Conservation (phyloP, 2,329 filamentous ascomycete species). For the Boeremia exigua region DNA sequence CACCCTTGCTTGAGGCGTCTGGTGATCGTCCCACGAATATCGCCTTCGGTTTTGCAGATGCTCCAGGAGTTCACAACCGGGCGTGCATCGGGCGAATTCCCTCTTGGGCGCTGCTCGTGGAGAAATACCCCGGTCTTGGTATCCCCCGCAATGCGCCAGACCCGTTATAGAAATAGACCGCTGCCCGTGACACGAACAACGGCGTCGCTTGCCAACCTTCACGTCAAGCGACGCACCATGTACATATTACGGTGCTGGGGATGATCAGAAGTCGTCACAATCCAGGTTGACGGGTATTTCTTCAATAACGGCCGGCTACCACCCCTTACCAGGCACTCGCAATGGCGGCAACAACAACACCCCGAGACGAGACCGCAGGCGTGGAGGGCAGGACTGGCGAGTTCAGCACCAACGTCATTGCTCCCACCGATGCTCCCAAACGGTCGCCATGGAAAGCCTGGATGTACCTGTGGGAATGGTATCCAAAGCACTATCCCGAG, state of each 20-base stretch:
- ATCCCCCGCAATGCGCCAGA: constrained; percentile 33
- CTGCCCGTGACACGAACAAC: constrained; percentile 26
- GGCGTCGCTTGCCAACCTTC: constrained; percentile 19
- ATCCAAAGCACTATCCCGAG: constrained; percentile 43
- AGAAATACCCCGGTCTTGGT: constrained; percentile 19
- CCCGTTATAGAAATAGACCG: constrained; percentile 31
- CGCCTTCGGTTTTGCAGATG: background rate
- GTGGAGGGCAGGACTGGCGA: constrained; percentile 29
- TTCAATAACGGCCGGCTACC: constrained; percentile 9
- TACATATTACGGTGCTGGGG: constrained; percentile 34
- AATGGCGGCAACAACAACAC: constrained; percentile 28
- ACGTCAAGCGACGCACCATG: constrained; percentile 18
- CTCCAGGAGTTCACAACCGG: background rate
- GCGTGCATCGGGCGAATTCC: constrained; percentile 16
- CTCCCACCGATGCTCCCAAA: constrained; percentile 43
- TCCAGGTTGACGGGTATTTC: constrained; percentile 11
- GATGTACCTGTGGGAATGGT: constrained; percentile 50
- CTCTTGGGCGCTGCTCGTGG: constrained; percentile 19
- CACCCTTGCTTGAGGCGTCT: background rate
- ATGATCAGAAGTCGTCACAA: constrained; percentile 5
- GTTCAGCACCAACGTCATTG: constrained; percentile 38
- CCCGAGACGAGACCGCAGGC: constrained; percentile 28
- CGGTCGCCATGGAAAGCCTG: constrained; percentile 48
- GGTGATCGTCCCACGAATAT: background rate
- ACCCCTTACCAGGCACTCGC: constrained; percentile 7